Conservation (phyloP, 345 rosid species). For the Aquilaria malaccensis region DNA sequence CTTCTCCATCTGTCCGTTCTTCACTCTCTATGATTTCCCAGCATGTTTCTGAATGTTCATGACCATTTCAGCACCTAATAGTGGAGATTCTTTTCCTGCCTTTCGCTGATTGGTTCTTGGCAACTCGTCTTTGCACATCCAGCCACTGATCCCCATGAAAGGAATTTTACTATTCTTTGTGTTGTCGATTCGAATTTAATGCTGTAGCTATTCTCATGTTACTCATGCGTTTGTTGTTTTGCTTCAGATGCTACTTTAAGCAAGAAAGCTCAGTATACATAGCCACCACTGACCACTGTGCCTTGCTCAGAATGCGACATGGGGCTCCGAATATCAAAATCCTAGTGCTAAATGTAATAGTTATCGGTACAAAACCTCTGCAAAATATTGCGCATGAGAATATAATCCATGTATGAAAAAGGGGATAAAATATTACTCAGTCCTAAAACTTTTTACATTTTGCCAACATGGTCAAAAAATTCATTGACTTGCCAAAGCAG, state of each 20-base stretch:
- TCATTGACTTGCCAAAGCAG: no score
- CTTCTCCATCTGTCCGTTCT: background rate
- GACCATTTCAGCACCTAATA: conserved; percentile 4
- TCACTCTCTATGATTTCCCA: background rate
- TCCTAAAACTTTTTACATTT: no score
- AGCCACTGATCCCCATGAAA: conserved; percentile 37
- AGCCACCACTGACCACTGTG: conserved; percentile 33
- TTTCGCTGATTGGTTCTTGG: conserved; percentile 14
- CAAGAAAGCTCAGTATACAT: conserved; percentile 24
- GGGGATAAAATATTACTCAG: no score
- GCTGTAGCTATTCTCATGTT: no score
- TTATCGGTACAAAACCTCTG: no score
- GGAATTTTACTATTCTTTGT: conserved; percentile 12
- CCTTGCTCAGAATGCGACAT: conserved; percentile 20
- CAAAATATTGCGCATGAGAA: no score
- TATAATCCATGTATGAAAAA: no score
- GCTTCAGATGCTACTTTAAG: conserved; percentile 38
- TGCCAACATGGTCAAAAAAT: no score
- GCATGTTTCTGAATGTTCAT: background rate
- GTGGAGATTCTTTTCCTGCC: conserved; percentile 26
- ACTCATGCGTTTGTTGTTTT: background rate
- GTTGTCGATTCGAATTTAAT: no score
- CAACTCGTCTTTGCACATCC: conserved; percentile 37
- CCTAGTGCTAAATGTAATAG: conserved; percentile 12
- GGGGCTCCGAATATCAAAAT: conserved; percentile 31